phyloP scores from a whole-genome alignment of 805 yeast species.

The Grigorovia humatica region DNA sequence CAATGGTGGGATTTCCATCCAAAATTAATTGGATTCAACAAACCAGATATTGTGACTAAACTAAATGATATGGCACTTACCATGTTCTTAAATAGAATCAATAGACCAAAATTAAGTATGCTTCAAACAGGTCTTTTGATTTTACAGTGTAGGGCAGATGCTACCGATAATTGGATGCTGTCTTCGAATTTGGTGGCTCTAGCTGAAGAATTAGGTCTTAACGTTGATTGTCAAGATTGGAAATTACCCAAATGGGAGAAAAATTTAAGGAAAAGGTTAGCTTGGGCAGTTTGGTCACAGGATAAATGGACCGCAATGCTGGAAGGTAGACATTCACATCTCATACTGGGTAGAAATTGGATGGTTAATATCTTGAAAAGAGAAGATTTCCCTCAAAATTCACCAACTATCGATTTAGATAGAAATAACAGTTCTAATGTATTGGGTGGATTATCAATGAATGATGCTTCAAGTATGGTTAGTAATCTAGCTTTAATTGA shows the following conservation, averaged over 20 bases:
- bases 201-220: conserved; percentile 84
- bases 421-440: conserved; percentile 1
- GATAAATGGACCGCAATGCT: conserved; percentile 84
- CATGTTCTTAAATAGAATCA: conserved; percentile 60
- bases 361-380: conserved; percentile 54
- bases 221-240: conserved; percentile 87
- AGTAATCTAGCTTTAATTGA: conserved; percentile 18
- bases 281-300: conserved; percentile 92
- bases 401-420: conserved; percentile 21
- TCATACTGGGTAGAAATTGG: conserved; percentile 68
- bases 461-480: conserved; percentile 2
- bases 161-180: conserved; percentile 73
- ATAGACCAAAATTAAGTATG: conserved; percentile 82
- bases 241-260: conserved; percentile 92
- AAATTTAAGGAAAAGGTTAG: conserved; percentile 73
- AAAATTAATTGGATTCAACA: conserved; percentile 58
- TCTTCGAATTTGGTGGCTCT: conserved; percentile 80
- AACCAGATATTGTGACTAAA: conserved; percentile 60
- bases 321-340: conserved; percentile 79
- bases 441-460: neutral
- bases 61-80: conserved; percentile 58
- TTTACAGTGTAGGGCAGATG: conserved; percentile 45
- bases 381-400: conserved; percentile 70
- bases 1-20: conserved; percentile 86
- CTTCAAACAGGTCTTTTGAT: conserved; percentile 82